A percentile compares a stretch with the other conserved stretches of the same genome.
These are phyloP conservation scores for Tylopilus felleus DNA, from an alignment of 768 basidiomycete genomes.

Conservation along the genomic window DNA sequence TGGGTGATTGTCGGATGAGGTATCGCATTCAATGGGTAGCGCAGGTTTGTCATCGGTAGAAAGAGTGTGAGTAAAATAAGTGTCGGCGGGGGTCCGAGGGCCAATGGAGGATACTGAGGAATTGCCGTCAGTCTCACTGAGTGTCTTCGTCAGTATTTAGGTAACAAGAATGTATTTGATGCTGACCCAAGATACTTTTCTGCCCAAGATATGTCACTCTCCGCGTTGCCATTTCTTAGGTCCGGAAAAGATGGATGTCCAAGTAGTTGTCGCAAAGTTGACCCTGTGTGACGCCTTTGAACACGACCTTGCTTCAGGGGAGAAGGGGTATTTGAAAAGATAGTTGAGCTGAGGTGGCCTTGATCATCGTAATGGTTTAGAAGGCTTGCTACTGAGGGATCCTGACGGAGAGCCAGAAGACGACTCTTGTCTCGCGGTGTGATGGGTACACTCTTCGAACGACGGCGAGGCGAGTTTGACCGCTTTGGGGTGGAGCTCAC, in stretches of 20 bases:
- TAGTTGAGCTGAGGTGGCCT: conserved; percentile 55
- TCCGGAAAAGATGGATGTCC: conserved; percentile 44
- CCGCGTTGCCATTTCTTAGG: conserved; percentile 37
- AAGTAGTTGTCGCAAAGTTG: conserved; percentile 70
- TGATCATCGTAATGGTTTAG: conserved; percentile 71
- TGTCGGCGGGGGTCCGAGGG: conserved; percentile 48
- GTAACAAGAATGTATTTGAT: background rate
- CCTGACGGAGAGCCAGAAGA: conserved; percentile 58
- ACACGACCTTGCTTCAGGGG: conserved; percentile 39
- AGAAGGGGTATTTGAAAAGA: conserved; percentile 60
- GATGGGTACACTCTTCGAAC: conserved; percentile 35
- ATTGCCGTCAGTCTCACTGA: conserved; percentile 44
- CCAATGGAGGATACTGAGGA: conserved; percentile 48
- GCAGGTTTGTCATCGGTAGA: conserved; percentile 37
- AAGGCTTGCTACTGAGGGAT: conserved; percentile 76
- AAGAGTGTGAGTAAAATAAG: conserved; percentile 38
- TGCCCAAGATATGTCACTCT: conserved; percentile 84
- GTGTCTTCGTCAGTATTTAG: conserved; percentile 8
- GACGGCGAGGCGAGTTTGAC: conserved; percentile 27
- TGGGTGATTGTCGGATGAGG: conserved; percentile 33
- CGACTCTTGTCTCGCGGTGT: conserved; percentile 50
- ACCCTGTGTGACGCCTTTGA: conserved; percentile 60
- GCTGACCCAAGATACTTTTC: conserved; percentile 68
- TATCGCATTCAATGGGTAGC: conserved; percentile 46
- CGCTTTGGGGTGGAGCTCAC: conserved; percentile 23